Percentiles rank a stretch among this genome's conserved stretches.
These are phyloP conservation scores for Neurospora intermedia DNA, from an alignment of 495 filamentous ascomycete species.

Conservation along the genomic window DNA sequence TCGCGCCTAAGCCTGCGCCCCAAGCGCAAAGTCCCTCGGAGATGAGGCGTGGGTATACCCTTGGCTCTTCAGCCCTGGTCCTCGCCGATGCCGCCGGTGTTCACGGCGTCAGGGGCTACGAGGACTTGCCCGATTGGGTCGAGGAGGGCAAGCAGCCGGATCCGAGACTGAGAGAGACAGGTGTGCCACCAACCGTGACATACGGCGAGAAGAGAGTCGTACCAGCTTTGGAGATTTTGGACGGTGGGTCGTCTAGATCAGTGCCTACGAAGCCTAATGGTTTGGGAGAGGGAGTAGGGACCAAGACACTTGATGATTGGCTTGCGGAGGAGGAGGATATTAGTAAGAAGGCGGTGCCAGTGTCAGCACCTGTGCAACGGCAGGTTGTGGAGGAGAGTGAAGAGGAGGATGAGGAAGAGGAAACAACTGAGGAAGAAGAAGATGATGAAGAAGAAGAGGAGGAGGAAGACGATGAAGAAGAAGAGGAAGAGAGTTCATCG, in stretches of 20 bases:
- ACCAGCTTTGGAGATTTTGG: slow-evolving; percentile 56
- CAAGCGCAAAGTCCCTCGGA: slow-evolving; percentile 78
- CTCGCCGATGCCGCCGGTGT: slow-evolving; percentile 63
- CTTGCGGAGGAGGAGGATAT: slow-evolving; percentile 56
- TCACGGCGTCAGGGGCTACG: slow-evolving; percentile 64
- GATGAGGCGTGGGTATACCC: slow-evolving; percentile 56
- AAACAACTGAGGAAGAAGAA: slow-evolving; percentile 40
- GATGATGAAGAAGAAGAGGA: slow-evolving; percentile 16
- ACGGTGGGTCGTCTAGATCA: slow-evolving; percentile 34
- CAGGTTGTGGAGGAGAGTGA: slow-evolving; percentile 30
- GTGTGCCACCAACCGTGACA: slow-evolving; percentile 19
- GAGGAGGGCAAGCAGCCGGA: slow-evolving; percentile 70
- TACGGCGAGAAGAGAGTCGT: slow-evolving; percentile 31
- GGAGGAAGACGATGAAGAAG: slow-evolving; percentile 26
- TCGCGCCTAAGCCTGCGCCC: slow-evolving; percentile 90
- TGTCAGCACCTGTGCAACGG: slow-evolving; percentile 12
- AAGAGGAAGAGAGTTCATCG: slow-evolving; percentile 8
- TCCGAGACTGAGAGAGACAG: slow-evolving; percentile 51
- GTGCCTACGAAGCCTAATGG: slow-evolving; percentile 42
- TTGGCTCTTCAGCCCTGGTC: slow-evolving; percentile 79
- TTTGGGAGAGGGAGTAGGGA: slow-evolving; percentile 30
- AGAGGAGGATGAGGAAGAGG: slow-evolving; percentile 44
- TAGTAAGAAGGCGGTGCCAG: slow-evolving; percentile 13
- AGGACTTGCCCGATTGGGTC: slow-evolving; percentile 76
- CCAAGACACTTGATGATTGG: slow-evolving; percentile 84